These are phyloP conservation scores for Daldinia sp. DNA, from an alignment of 2,329 filamentous ascomycete species.

Conservation along the genomic window DNA sequence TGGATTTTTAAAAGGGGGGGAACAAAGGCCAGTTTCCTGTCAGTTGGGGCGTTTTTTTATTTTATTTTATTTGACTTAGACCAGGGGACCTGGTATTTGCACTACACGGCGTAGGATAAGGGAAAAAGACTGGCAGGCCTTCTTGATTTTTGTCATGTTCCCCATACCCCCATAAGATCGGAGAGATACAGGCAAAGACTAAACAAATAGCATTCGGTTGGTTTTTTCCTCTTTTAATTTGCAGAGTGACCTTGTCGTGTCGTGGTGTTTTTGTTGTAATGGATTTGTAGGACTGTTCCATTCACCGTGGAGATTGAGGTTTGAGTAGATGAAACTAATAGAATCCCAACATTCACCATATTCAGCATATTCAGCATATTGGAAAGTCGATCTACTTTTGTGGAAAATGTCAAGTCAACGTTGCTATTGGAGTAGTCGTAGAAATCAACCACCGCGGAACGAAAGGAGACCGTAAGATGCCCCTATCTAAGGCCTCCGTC, in stretches of 20 bases:
- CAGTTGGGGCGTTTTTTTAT: neutral
- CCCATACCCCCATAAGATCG: constrained; percentile 32
- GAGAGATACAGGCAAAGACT: constrained; percentile 30
- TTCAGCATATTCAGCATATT: neutral
- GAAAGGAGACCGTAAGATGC: neutral
- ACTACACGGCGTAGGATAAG: constrained; percentile 36
- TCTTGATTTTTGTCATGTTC: constrained; percentile 30
- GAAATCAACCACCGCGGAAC: neutral
- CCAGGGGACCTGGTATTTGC: constrained; percentile 29
- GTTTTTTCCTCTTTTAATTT: neutral
- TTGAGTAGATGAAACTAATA: neutral
- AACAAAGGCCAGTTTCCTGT: neutral
- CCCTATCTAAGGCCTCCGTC: neutral
- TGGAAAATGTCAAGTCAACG: too few species aligned
- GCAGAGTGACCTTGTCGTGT: too few species aligned
- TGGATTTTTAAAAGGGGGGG: neutral
- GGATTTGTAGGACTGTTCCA: neutral
- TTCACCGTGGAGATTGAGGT: neutral
- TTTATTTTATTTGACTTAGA: constrained; percentile 23
- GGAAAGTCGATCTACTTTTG: neutral
- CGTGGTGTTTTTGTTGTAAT: neutral
- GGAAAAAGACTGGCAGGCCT: constrained; percentile 24
- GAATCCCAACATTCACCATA: neutral
- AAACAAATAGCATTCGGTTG: constrained; percentile 30
- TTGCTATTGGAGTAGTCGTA: neutral